Conservation (phyloP, 1,139 yeast genomes). For the Zygoascus hellenicus region DNA sequence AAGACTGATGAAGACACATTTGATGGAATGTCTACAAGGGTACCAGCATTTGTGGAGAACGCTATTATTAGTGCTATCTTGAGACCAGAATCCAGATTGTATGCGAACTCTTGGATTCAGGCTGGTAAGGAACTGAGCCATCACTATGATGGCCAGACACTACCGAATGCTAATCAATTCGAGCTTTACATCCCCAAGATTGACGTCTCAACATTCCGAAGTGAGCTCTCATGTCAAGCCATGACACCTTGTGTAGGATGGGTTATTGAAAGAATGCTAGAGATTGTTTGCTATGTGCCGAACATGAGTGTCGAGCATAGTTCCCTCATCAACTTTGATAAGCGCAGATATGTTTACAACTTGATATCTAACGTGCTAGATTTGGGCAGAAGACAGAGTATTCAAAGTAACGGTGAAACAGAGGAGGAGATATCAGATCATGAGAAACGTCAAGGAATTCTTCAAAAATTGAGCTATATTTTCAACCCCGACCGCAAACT, state of each 20-base stretch:
- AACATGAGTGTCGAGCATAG: slow-evolving; percentile 57
- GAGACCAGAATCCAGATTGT: slow-evolving; percentile 73
- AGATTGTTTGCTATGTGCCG: slow-evolving; percentile 62
- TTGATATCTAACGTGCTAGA: slow-evolving; percentile 45
- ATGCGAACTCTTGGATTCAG: slow-evolving; percentile 60
- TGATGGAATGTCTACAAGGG: slow-evolving; percentile 42
- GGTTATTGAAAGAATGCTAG: slow-evolving; percentile 55
- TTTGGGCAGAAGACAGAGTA: slow-evolving; percentile 26
- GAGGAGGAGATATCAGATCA: not conserved
- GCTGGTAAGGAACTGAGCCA: slow-evolving; percentile 38
- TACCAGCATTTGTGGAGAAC: slow-evolving; percentile 84
- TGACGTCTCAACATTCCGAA: slow-evolving; percentile 19
- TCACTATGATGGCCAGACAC: slow-evolving; percentile 6
- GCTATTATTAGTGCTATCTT: slow-evolving; percentile 71
- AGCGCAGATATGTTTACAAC: slow-evolving; percentile 57
- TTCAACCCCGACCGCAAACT: slow-evolving; percentile 28
- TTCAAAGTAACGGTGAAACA: slow-evolving; percentile 10
- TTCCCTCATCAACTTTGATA: slow-evolving; percentile 58
- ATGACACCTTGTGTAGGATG: slow-evolving; percentile 85
- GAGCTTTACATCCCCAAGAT: slow-evolving; percentile 31
- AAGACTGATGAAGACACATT: slow-evolving; percentile 18
- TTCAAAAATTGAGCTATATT: slow-evolving; percentile 25
- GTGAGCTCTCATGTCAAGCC: slow-evolving; percentile 22
- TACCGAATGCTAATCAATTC: slow-evolving; percentile 15
- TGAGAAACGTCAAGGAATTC: not conserved